Conservation (phyloP, 805 yeast genomes). For the Candida cerambycidarum region DNA sequence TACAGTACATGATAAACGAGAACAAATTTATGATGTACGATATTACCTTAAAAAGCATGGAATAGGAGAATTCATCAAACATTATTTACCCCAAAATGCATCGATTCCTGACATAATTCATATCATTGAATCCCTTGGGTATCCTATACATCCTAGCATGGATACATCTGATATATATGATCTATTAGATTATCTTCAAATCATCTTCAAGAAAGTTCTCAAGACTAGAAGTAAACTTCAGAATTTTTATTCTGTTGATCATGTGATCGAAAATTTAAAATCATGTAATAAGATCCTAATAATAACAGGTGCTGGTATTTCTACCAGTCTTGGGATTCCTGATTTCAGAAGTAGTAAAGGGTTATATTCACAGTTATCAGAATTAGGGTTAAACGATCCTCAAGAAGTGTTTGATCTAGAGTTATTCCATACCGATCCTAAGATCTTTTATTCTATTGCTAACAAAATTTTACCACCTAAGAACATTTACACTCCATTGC, state of each 20-base stretch:
- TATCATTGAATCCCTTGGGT: conserved; percentile 66
- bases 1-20: conserved; percentile 2
- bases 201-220: conserved; percentile 64
- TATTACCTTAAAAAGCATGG: conserved; percentile 61
- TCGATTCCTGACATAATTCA: conserved; percentile 55
- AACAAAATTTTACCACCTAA: conserved; percentile 45
- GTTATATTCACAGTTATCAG: conserved; percentile 54
- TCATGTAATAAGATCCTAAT: conserved; percentile 46
- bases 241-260: conserved; percentile 56
- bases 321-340: conserved; percentile 46
- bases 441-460: conserved; percentile 42
- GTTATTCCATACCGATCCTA: conserved; percentile 37
- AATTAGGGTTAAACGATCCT: conserved; percentile 44
- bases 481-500: conserved; percentile 36
- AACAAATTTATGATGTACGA: conserved; percentile 22
- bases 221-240: conserved; percentile 55
- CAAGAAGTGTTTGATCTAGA: conserved; percentile 45
- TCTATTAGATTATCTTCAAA: conserved; percentile 45
- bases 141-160: conserved; percentile 25
- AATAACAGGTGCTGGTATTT: conserved; percentile 47
- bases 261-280: conserved; percentile 53
- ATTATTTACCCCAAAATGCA: conserved; percentile 61
- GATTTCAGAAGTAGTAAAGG: conserved; percentile 56
- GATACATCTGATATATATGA: conserved; percentile 22
- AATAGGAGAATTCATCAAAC: conserved; percentile 54